Evolutionary conservation across 2,329 filamentous ascomycete species (phyloP).

Genomic region (Epichloe elymi): DNA sequence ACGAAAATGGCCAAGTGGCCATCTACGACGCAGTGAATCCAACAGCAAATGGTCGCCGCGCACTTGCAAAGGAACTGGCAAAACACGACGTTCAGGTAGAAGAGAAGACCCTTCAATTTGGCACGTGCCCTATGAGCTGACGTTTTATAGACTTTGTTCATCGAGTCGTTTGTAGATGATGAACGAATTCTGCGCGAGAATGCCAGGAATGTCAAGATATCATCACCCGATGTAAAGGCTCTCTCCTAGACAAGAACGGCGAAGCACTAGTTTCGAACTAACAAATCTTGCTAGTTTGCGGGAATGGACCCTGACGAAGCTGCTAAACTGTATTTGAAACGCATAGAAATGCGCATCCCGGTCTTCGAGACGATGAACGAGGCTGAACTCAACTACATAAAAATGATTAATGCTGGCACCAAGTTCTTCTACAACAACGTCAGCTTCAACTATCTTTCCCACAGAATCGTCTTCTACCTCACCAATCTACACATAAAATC

Average conservation of each 20-base stretch:
- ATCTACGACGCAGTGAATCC: constrained; percentile 98
- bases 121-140: not conserved
- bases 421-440: constrained; percentile 94
- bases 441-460: constrained; percentile 89
- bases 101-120: not conserved
- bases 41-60: constrained; percentile 64
- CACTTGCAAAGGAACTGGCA: constrained; percentile 89
- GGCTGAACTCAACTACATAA: constrained; percentile 88
- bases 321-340: constrained; percentile 76
- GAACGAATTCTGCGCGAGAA: constrained; percentile 92
- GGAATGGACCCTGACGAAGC: constrained; percentile 89
- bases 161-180: constrained; percentile 91
- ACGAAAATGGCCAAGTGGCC: constrained; percentile 94
- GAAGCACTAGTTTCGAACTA: not conserved
- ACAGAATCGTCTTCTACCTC: constrained; percentile 96
- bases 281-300: constrained; percentile 46
- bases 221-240: constrained; percentile 69
- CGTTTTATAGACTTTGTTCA: constrained; percentile 70
- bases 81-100: constrained; percentile 84
- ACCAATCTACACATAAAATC: constrained; percentile 96
- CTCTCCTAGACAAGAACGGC: not conserved
- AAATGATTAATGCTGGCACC: constrained; percentile 97
- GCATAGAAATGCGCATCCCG: constrained; percentile 86
- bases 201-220: constrained; percentile 93
- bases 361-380: constrained; percentile 97